Evolutionary conservation across 228 moss, liverwort and hornwort genomes (phyloP).

Genomic region (Sphagnum fallax): DNA sequence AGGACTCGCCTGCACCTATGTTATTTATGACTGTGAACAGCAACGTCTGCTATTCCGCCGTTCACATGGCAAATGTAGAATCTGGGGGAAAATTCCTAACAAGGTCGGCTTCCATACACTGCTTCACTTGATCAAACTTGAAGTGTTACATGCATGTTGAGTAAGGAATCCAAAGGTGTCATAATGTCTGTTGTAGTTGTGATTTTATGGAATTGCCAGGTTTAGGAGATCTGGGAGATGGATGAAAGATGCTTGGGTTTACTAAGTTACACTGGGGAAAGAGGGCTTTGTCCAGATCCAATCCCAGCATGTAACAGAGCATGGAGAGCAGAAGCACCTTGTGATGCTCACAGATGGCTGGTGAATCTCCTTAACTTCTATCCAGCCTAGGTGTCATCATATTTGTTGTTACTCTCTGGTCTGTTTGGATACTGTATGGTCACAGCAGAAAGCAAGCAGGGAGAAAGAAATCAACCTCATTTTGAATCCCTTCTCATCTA

Average conservation of each 20-base stretch:
- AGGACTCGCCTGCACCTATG: conserved; percentile 51
- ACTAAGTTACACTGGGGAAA: not conserved
- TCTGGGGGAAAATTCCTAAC: conserved; percentile 58
- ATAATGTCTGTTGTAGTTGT: not conserved
- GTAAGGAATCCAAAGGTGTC: no score
- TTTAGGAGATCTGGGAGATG: not conserved
- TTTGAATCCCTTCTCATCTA: no score
- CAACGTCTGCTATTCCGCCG: conserved; percentile 56
- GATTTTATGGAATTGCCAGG: not conserved
- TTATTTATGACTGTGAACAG: conserved; percentile 60
- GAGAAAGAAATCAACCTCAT: no score
- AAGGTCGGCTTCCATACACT: conserved; percentile 17
- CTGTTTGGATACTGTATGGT: no score
- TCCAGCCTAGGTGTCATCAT: no score
- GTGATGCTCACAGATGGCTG: conserved; percentile 80
- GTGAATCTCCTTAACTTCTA: conserved; percentile 12
- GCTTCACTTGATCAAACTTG: not conserved
- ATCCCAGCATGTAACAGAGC: conserved; percentile 31
- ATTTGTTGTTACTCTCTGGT: no score
- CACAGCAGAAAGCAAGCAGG: no score
- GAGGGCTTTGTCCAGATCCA: conserved; percentile 17
- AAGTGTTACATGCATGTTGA: not conserved
- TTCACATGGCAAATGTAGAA: conserved; percentile 57
- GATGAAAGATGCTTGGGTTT: not conserved
- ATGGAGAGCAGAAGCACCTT: conserved; percentile 43